Conservation (phyloP, 140 eudicot species). For the Bidens hawaiensis region DNA sequence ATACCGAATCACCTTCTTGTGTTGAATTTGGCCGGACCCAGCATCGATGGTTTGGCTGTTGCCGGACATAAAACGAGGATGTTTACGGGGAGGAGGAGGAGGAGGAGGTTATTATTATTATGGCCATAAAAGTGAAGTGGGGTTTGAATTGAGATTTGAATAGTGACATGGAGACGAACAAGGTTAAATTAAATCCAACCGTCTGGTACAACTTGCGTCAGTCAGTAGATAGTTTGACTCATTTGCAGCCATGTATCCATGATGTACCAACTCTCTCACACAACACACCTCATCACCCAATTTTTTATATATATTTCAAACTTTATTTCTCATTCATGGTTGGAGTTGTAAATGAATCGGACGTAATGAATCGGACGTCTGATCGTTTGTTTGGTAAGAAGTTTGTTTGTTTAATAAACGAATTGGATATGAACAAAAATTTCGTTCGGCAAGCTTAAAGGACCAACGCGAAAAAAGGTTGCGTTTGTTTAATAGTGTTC, state of each 20-base stretch:
- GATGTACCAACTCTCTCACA: background rate
- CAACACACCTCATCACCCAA: background rate
- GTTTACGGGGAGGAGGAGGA: background rate
- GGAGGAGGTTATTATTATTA: no score
- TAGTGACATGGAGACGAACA: background rate
- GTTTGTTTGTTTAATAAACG: no score
- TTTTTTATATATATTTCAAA: no score
- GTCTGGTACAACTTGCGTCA: background rate
- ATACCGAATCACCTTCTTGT: slow-evolving; percentile 5
- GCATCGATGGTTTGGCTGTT: background rate
- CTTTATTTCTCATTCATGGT: no score
- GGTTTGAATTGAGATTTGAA: background rate
- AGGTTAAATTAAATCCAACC: background rate
- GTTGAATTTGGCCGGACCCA: no score
- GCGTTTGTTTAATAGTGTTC: no score
- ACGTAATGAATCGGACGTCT: no score
- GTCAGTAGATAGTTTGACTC: background rate
- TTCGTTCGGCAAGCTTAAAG: no score
- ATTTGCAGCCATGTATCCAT: background rate
- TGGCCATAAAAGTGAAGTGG: background rate
- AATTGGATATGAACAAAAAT: no score
- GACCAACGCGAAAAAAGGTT: no score
- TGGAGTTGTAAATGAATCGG: no score
- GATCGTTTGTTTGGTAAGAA: no score
- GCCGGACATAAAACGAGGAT: background rate